phyloP scores from a whole-genome alignment of 2,329 filamentous ascomycete species.

The Fusarium bulbicola region DNA sequence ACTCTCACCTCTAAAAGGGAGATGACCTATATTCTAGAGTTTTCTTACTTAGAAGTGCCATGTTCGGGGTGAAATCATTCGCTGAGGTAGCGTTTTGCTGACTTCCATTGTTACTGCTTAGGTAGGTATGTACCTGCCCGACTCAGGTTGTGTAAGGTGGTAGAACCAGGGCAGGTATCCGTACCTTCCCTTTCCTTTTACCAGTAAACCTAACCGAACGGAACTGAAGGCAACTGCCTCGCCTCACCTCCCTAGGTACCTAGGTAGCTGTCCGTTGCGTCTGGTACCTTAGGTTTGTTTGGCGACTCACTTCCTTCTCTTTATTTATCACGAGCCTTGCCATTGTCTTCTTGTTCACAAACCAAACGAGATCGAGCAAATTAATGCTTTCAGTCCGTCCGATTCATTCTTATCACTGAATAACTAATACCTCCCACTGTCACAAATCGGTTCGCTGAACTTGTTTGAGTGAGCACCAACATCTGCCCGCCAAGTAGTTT shows the following conservation, averaged over 20 bases:
- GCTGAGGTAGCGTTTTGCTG: neutral
- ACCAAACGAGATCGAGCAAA: neutral
- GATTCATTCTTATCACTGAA: neutral
- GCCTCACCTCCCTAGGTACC: neutral
- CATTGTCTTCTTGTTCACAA: neutral
- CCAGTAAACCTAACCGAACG: neutral
- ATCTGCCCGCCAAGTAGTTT: slow-evolving; percentile 15
- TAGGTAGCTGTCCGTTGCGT: neutral
- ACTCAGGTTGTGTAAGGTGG: slow-evolving; percentile 1
- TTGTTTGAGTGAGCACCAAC: neutral
- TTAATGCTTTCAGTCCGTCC: neutral
- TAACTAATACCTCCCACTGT: neutral
- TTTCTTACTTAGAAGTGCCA: neutral
- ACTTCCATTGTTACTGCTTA: neutral
- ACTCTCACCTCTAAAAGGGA: neutral
- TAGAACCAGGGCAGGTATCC: neutral
- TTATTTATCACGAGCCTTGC: neutral
- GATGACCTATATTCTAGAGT: neutral
- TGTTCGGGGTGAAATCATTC: neutral
- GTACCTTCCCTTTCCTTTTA: slow-evolving; percentile 10
- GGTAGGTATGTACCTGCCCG: slow-evolving; percentile 15
- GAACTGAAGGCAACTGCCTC: slow-evolving; percentile 2
- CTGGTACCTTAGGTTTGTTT: neutral
- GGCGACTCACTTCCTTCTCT: neutral
- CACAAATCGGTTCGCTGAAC: neutral